Evolutionary conservation across 2,329 filamentous ascomycete genomes (phyloP), one percentile per base, ranked within the genome.

Genomic region (Drechmeria coniospora): DNA sequence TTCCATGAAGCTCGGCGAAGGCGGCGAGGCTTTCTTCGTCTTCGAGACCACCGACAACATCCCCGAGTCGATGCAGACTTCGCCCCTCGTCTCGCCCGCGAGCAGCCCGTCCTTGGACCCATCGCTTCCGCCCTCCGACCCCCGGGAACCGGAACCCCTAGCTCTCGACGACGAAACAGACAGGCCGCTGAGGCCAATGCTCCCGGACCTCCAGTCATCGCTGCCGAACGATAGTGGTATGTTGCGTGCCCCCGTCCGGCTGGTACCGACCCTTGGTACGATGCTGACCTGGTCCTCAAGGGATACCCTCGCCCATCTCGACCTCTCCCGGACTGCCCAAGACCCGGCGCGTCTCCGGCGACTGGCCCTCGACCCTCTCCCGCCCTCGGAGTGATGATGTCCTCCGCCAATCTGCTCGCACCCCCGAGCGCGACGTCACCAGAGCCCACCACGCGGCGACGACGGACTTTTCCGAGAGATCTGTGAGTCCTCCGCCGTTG

Each of bases 1-100:
- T 61, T 75, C 90, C 25, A 98, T 98, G 90, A 98, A 98, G 59
- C 68, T 98, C 13, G 90, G 90, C 24, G 90, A 98, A 50, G 90
- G 83, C 28, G 90, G 90, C 38, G 90, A 98, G 59, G 90, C 90
- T 15, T 98, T 98, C 59, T 98, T 98, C 54, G 84, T 98, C 37
- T 95, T 98, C 46, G 84, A 95, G 58, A 98, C 90, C 7, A 79
- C 77, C 29, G 82, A 87, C 41, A 78, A 74, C 44, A 90, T 98
- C 33, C 90, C 90, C n/a, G 79, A 81, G 50, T 82, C 79, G 31
- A 61, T 95, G 47, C 90, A 95, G 57, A 98, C 90, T 1, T 95
- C 87, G 26, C 90, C 90, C 19, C 63, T 95, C 28, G 80, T 92
- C 28, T 94, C 86, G 15, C 90, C 90, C 5, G 78, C 74, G n/a